Base-by-base conservation (phyloP, 257 asterid genomes). In the Euphrasia confusa region DNA sequence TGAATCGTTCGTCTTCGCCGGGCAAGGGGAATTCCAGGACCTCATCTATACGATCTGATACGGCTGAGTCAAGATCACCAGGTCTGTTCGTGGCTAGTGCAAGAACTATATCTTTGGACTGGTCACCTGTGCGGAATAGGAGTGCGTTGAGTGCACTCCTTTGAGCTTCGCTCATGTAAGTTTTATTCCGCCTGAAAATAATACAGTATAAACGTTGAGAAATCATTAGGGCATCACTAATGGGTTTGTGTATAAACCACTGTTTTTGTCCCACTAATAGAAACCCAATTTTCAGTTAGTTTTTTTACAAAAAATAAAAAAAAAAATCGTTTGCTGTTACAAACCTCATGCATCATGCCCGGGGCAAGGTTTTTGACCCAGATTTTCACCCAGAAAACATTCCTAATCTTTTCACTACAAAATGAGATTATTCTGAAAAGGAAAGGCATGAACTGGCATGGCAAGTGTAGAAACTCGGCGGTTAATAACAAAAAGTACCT, bases 121-220 rank as follows among this genome's bases (percentile, higher is more conserved):
- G 99, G 79, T 89, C 99, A 58, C 97, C 97, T 0, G 99, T 92
- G 54, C 96, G 87, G 66, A 77, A 89, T 3, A 92, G 88, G 59
- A 92, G 95, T 10, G 96, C 99, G 12, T 92, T 92, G 42, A 92
- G 95, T 4, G 98, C 98, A 70, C 95, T 91, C 80, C 98, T 84
- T 72, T 88, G 97, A 67, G 98, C 98, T 80, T 91, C 98, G 57
- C 98, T 91, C 98, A 86, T 91, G 28, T 91, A 91, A 28, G 94
- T 91, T 80, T 86, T 91, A 69, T 91, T 91, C 71, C 95, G 76
- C 90, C 98, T 91, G 85, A 52, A 49, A 17, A 54, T 10, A 53
- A 44, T 44, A 44, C 50, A 44, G 42, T 37, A 37, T 37, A 7
- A 37, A 44, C 3, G 15, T 44, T 44, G 49, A 44, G 5, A 44